Base-by-base conservation (phyloP, 1,284 basidiomycete genomes). In the Ceratobasidium sp. region DNA sequence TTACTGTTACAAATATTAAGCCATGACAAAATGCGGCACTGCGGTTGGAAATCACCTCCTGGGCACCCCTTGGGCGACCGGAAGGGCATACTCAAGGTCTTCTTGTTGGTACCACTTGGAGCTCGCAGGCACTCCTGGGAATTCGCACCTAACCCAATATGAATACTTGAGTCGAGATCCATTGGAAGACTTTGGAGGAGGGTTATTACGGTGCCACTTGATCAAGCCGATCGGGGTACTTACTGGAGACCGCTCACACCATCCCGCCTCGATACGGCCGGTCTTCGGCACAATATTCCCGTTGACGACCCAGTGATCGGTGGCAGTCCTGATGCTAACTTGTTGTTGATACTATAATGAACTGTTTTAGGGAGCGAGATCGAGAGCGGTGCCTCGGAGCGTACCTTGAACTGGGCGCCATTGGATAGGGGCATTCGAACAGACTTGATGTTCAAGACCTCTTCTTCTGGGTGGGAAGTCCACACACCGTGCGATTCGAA, bases 41-140 rank as follows among this genome's bases (percentile, higher is more conserved):
- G 23, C 47, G 21, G 7, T 21, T 25, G 30, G 23, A n/a, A 33
- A 42, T 44, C 27, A 64, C n/a, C 49, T 49, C 25, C 59, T 29
- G 13, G 59, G 59, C 0, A 53, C 36, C 16, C 59, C 59, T 53
- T 64, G 59, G 19, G 59, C 47, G 7, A 33, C 23, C 23, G 59
- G 29, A 19, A 64, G 49, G 13, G 29, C 19, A 53, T 52, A 64
- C 36, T 64, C 59, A 6, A 64, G 49, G 49, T 64, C 59, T n/a
- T 64, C 59, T 42, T 64, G 59, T 49, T 64, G 59, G 49, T 64
- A 64, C 59, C 59, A 64, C 14, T 64, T 64, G 21, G 47, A 49
- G 21, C 47, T 64, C 6, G 49, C 21, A 27, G n/a, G 33, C 14
- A 53, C 16, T 9, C 59, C 49, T 13, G 59, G 59, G 41, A 52